phyloP scores from a whole-genome alignment of 352 stramenopile genomes.

The Phytopythium montanum region DNA sequence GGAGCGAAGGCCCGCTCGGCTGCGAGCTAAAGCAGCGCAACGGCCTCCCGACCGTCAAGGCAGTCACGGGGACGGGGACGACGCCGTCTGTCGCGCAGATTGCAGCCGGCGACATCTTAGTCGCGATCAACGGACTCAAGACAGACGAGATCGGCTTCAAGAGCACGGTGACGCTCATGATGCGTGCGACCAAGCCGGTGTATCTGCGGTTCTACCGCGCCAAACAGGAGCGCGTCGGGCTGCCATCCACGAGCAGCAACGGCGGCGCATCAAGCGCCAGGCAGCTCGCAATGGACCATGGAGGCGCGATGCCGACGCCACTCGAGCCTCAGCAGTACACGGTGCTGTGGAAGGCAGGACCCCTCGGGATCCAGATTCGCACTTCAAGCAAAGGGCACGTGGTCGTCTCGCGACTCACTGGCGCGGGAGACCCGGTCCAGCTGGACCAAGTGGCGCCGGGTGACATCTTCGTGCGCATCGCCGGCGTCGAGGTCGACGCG shows the following conservation, averaged over 20 bases:
- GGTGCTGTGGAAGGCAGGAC: conserved; percentile 69
- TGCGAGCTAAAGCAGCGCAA: conserved; percentile 75
- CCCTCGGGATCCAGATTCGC: conserved; percentile 83
- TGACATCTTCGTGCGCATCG: conserved; percentile 76
- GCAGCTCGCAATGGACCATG: background rate
- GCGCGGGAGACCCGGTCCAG: conserved; percentile 45
- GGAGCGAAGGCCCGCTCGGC: conserved; percentile 63
- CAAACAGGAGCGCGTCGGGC: conserved; percentile 12
- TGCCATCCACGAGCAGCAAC: conserved; percentile 15
- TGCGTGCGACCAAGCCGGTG: conserved; percentile 70
- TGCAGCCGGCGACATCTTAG: conserved; percentile 54
- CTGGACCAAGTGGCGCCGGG: conserved; percentile 53
- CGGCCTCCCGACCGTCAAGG: conserved; percentile 64
- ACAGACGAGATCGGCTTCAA: conserved; percentile 79
- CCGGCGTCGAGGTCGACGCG: conserved; percentile 60
- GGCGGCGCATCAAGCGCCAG: conserved; percentile 14
- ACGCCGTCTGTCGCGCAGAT: conserved; percentile 71
- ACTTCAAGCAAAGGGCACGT: conserved; percentile 53
- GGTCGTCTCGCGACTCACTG: conserved; percentile 74
- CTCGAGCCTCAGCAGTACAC: conserved; percentile 59
- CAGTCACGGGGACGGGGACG: conserved; percentile 50
- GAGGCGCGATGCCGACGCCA: conserved; percentile 9
- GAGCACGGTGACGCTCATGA: conserved; percentile 68
- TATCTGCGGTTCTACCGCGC: conserved; percentile 62
- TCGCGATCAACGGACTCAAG: conserved; percentile 70